Percentiles rank a stretch among this genome's conserved stretches.
phyloP scores from a whole-genome alignment of 2,329 filamentous ascomycete genomes.

The Lojkania enalia region DNA sequence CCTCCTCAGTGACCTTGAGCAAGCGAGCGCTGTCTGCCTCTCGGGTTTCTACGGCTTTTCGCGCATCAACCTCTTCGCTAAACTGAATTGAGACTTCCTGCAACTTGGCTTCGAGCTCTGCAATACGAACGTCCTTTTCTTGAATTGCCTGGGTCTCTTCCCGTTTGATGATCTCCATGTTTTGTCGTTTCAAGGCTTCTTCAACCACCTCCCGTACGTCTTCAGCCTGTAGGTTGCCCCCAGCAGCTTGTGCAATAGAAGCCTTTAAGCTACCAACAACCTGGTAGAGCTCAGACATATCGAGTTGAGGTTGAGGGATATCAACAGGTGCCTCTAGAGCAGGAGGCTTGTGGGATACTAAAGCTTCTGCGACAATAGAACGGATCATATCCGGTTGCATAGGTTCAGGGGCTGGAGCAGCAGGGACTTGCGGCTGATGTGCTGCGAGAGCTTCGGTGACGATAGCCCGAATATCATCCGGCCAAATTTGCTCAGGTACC shows the following conservation, averaged over 20 bases:
- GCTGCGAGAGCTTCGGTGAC: constrained; percentile 32
- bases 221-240: constrained; percentile 50
- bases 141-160: constrained; percentile 34
- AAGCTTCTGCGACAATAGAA: constrained; percentile 39
- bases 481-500: constrained; percentile 35
- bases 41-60: constrained; percentile 48
- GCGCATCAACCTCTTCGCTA: constrained; percentile 48
- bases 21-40: constrained; percentile 49
- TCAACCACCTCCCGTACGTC: constrained; percentile 45
- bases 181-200: constrained; percentile 43
- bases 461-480: constrained; percentile 32
- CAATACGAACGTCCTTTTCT: constrained; percentile 40
- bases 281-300: constrained; percentile 51
- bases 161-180: constrained; percentile 31
- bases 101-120: constrained; percentile 40
- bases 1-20: constrained; percentile 55
- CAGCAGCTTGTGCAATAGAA: constrained; percentile 51
- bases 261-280: constrained; percentile 54
- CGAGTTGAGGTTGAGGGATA: constrained; percentile 41
- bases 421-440: constrained; percentile 23
- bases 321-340: constrained; percentile 37
- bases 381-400: constrained; percentile 40
- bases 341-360: constrained; percentile 35
- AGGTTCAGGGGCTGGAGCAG: constrained; percentile 25
- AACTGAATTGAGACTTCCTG: constrained; percentile 39